Conservation (phyloP, 2,329 filamentous ascomycete genomes). For the Ophiocordyceps camponoti-saundersi region DNA sequence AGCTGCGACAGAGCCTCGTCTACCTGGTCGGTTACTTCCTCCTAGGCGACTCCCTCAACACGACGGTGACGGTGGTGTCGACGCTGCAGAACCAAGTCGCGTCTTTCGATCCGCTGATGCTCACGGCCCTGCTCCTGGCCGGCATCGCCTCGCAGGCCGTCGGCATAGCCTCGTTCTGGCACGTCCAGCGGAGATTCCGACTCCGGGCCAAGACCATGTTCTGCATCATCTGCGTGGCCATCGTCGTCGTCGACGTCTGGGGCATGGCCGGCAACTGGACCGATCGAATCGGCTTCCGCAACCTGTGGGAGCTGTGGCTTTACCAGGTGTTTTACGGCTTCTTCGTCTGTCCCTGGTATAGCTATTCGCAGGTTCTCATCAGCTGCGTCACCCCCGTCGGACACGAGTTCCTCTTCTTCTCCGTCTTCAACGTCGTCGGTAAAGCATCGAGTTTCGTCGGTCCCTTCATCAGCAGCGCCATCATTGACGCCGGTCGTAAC, state of each 20-base stretch:
- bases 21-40: slow-evolving; percentile 53
- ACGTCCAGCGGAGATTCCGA: slow-evolving; percentile 38
- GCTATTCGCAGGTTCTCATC: slow-evolving; percentile 56
- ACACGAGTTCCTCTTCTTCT: slow-evolving; percentile 56
- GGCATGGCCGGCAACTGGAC: slow-evolving; percentile 30
- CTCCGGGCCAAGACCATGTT: slow-evolving; percentile 54
- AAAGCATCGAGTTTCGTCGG: slow-evolving; percentile 54
- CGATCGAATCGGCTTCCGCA: slow-evolving; percentile 23
- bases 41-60: slow-evolving; percentile 53
- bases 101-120: slow-evolving; percentile 43
- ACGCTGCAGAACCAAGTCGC: slow-evolving; percentile 51
- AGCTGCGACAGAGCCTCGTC: slow-evolving; percentile 45
- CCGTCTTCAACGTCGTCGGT: slow-evolving; percentile 49
- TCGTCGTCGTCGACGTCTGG: slow-evolving; percentile 39
- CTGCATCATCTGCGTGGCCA: slow-evolving; percentile 42
- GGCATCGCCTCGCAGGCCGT: slow-evolving; percentile 45
- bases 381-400: slow-evolving; percentile 50
- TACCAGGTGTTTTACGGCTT: slow-evolving; percentile 43
- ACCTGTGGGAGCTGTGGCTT: slow-evolving; percentile 27
- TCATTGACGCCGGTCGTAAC: slow-evolving; percentile 46
- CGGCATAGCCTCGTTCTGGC: slow-evolving; percentile 46
- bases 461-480: slow-evolving; percentile 49
- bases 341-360: slow-evolving; percentile 53
- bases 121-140: slow-evolving; percentile 50
- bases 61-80: slow-evolving; percentile 49